phyloP scores from a whole-genome alignment of 352 stramenopile genomes.

The Phytophthora meadii region DNA sequence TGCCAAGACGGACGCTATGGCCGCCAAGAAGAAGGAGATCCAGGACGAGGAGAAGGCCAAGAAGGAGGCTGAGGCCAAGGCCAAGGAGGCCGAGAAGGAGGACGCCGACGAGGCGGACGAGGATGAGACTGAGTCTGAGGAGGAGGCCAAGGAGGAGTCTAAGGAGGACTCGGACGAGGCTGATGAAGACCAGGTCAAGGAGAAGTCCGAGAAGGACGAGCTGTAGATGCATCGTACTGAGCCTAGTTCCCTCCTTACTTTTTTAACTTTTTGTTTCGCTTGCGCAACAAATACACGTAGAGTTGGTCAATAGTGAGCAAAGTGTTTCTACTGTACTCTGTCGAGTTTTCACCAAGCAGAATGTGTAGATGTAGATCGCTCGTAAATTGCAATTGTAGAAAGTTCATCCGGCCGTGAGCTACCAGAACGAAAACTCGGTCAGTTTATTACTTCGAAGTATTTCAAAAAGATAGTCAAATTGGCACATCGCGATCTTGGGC shows the following conservation, averaged over 20 bases:
- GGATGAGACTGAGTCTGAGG: slow-evolving; percentile 33
- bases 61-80: slow-evolving; percentile 73
- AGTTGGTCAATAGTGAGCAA: slow-evolving; percentile 30
- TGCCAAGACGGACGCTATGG: slow-evolving; percentile 78
- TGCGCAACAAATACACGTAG: slow-evolving; percentile 39
- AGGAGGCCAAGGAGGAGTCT: slow-evolving; percentile 27
- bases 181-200: slow-evolving; percentile 31
- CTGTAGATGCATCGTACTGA: slow-evolving; percentile 37
- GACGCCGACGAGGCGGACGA: slow-evolving; percentile 72
- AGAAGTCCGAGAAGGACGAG: slow-evolving; percentile 55
- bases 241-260: slow-evolving; percentile 20
- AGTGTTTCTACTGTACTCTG: neutral
- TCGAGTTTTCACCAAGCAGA: no score
- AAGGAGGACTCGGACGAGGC: slow-evolving; percentile 28
- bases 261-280: slow-evolving; percentile 42
- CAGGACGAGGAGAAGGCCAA: slow-evolving; percentile 81
- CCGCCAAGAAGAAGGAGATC: slow-evolving; percentile 78
- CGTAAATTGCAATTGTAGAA: no score
- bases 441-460: no score
- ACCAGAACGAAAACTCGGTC: no score
- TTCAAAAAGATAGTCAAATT: no score
- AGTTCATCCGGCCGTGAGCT: no score
- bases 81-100: slow-evolving; percentile 79
- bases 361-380: no score
- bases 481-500: no score